Conservation (phyloP, 768 basidiomycete genomes). For the Boletus rubroflammeus region DNA sequence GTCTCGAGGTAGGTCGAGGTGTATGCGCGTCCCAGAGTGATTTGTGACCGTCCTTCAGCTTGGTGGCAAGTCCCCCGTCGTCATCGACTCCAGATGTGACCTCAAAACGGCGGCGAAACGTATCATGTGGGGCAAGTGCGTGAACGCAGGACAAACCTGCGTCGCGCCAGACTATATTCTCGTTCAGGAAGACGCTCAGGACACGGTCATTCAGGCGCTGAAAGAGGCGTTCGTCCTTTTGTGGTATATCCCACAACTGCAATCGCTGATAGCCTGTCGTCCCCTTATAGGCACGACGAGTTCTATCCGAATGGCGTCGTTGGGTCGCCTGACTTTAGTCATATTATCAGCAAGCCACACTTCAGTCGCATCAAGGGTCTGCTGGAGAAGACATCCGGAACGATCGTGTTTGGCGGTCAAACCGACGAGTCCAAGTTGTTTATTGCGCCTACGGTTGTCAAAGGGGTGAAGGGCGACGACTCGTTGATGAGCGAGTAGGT, state of each 20-base stretch:
- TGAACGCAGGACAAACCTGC: slow-evolving; percentile 79
- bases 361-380: slow-evolving; percentile 58
- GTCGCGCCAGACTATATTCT: slow-evolving; percentile 57
- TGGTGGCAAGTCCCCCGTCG: slow-evolving; percentile 71
- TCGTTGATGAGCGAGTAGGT: slow-evolving; percentile 74
- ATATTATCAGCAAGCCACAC: slow-evolving; percentile 52
- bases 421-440: slow-evolving; percentile 54
- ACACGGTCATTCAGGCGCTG: slow-evolving; percentile 38
- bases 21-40: not conserved
- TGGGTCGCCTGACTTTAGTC: slow-evolving; percentile 43
- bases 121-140: slow-evolving; percentile 77
- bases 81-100: slow-evolving; percentile 69
- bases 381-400: slow-evolving; percentile 65
- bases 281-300: slow-evolving; percentile 18
- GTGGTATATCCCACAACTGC: not conserved
- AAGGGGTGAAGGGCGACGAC: slow-evolving; percentile 58
- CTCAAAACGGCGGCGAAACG: slow-evolving; percentile 61
- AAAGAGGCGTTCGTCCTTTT: slow-evolving; percentile 37
- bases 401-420: slow-evolving; percentile 60
- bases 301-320: slow-evolving; percentile 44
- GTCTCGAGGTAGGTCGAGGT: slow-evolving; percentile 43
- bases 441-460: slow-evolving; percentile 73
- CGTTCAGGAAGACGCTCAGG: slow-evolving; percentile 41
- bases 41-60: slow-evolving; percentile 36
- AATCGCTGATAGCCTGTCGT: not conserved